A percentile compares a stretch with the other conserved stretches of the same genome.
Conservation (phyloP, 371 early-diverging fungal species). For the Funneliformis caledonium region DNA sequence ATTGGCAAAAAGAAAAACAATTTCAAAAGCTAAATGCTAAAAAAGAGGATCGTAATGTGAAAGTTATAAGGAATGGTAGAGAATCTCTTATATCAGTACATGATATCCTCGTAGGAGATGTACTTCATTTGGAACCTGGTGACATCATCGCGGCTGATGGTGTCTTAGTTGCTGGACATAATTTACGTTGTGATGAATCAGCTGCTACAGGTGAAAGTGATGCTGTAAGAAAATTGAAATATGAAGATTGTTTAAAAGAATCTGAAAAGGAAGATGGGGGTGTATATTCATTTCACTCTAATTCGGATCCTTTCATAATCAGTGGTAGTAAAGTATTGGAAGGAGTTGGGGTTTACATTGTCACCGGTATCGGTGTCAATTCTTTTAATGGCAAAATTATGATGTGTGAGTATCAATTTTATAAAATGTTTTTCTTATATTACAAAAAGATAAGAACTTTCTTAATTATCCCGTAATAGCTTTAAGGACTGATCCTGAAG, state of each 20-base stretch:
- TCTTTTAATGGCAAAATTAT: slow-evolving; percentile 79
- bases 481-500: slow-evolving; percentile 52
- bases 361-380: slow-evolving; percentile 69
- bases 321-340: slow-evolving; percentile 78
- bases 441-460: background rate
- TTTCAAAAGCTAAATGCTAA: slow-evolving; percentile 83
- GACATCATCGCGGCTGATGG: slow-evolving; percentile 95
- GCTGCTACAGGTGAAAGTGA: slow-evolving; percentile 94
- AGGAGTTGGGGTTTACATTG: slow-evolving; percentile 76
- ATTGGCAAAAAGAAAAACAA: slow-evolving; percentile 87
- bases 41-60: slow-evolving; percentile 79
- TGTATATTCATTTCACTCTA: slow-evolving; percentile 42
- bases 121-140: slow-evolving; percentile 91
- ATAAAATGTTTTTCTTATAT: background rate
- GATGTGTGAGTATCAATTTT: slow-evolving; percentile 63
- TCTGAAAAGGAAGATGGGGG: background rate
- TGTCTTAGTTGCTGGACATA: slow-evolving; percentile 78
- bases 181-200: slow-evolving; percentile 89
- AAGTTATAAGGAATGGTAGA: slow-evolving; percentile 74
- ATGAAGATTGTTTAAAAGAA: slow-evolving; percentile 43
- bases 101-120: slow-evolving; percentile 87
- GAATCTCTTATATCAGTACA: slow-evolving; percentile 85
- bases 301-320: slow-evolving; percentile 70
- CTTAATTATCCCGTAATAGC: slow-evolving; percentile 12
- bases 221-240: slow-evolving; percentile 68